phyloP scores from a whole-genome alignment of 306 rosid genomes.

The Mimosa bimucronata region DNA sequence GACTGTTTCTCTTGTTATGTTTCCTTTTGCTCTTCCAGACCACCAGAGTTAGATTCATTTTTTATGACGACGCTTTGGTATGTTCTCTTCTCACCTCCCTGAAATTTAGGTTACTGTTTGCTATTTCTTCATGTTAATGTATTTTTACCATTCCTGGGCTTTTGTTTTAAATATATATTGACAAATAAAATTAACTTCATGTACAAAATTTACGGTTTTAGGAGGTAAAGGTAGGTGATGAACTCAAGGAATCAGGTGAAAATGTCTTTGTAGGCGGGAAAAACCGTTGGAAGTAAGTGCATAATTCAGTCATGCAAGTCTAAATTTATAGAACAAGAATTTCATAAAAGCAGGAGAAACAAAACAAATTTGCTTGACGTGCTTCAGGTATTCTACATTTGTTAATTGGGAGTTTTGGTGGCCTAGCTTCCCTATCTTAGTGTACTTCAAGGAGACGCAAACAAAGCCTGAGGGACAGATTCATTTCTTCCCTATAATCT shows the following conservation, averaged over 20 bases:
- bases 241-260: constrained; percentile 88
- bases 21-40: constrained; percentile 56
- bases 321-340: background rate
- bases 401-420: constrained; percentile 99
- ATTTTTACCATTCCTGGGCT: background rate
- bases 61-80: constrained; percentile 86
- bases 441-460: constrained; percentile 92
- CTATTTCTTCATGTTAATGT: constrained; percentile 16
- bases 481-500: constrained; percentile 92
- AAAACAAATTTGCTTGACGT: constrained; percentile 7
- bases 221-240: constrained; percentile 91
- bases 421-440: constrained; percentile 92
- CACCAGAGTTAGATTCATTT: constrained; percentile 90
- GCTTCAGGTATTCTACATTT: constrained; percentile 80
- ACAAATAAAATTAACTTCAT: constrained; percentile 9
- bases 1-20: constrained; percentile 26
- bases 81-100: constrained; percentile 47
- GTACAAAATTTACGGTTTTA: constrained; percentile 40
- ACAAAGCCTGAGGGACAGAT: constrained; percentile 96
- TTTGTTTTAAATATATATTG: background rate
- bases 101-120: constrained; percentile 5
- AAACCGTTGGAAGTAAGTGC: constrained; percentile 95
- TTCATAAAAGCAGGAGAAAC: constrained; percentile 14
- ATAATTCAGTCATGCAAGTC: background rate
- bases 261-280: constrained; percentile 86